These are phyloP conservation scores for Trichosporon ovoides DNA, from an alignment of 1,284 basidiomycete species.

Conservation along the genomic window DNA sequence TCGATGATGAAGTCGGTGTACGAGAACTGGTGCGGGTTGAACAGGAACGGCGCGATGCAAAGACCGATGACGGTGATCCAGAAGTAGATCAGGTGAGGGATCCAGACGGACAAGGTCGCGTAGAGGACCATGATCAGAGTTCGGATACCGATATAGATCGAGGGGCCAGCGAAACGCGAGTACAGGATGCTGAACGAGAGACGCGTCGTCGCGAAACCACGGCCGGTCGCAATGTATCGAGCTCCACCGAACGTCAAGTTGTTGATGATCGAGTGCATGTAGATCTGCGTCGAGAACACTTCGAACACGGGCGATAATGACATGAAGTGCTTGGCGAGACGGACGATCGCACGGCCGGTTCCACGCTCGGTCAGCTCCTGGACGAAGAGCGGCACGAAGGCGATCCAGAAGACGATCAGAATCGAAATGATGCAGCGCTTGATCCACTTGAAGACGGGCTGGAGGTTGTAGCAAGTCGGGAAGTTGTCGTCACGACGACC, in stretches of 20 bases:
- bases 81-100: conserved; percentile 88
- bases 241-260: conserved; percentile 94
- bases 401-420: conserved; percentile 93
- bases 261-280: conserved; percentile 88
- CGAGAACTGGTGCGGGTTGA: conserved; percentile 96
- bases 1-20: conserved; percentile 92
- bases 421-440: conserved; percentile 90
- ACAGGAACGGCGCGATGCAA: conserved; percentile 87
- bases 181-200: conserved; percentile 89
- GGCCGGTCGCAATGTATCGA: conserved; percentile 96
- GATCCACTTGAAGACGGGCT: conserved; percentile 87
- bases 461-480: conserved; percentile 79
- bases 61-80: conserved; percentile 84
- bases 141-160: conserved; percentile 91
- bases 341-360: conserved; percentile 77
- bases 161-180: conserved; percentile 92
- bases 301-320: conserved; percentile 93
- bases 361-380: conserved; percentile 94
- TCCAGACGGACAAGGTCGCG: conserved; percentile 82
- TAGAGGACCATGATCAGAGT: conserved; percentile 84
- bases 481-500: conserved; percentile 53
- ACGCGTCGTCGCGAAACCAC: conserved; percentile 90
- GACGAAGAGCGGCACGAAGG: conserved; percentile 85
- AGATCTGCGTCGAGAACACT: conserved; percentile 93
- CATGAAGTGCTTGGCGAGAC: conserved; percentile 83